Evolutionary conservation across 257 asterid genomes (phyloP).

Genomic region (Petrea volubilis): DNA sequence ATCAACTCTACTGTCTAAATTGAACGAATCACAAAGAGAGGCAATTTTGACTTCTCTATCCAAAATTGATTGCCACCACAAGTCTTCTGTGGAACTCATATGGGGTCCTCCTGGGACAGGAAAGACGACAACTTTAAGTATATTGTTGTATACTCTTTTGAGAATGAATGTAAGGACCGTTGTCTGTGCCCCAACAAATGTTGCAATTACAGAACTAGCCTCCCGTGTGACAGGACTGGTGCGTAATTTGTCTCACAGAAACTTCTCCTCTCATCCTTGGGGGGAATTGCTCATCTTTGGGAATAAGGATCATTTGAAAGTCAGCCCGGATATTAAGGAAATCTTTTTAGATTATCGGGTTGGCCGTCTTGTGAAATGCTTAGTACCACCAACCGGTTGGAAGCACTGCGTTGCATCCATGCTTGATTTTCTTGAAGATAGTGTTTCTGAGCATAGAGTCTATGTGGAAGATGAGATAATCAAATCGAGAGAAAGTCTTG

Average conservation of each 20-base stretch:
- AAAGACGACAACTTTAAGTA: conserved; percentile 47
- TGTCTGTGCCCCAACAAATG: conserved; percentile 65
- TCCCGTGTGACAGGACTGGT: conserved; percentile 39
- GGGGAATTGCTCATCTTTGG: conserved; percentile 55
- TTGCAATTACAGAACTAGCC: conserved; percentile 57
- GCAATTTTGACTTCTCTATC: conserved; percentile 40
- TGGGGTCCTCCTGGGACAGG: conserved; percentile 83
- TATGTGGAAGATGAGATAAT: conserved; percentile 36
- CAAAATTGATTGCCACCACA: conserved; percentile 22
- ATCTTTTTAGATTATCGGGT: conserved; percentile 45
- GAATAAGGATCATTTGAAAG: conserved; percentile 36
- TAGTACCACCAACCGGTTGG: conserved; percentile 42
- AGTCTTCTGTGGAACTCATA: conserved; percentile 37
- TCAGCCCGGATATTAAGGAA: conserved; percentile 36
- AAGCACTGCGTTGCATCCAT: conserved; percentile 29
- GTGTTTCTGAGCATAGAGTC: conserved; percentile 33
- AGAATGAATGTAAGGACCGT: conserved; percentile 47
- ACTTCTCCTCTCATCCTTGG: conserved; percentile 18
- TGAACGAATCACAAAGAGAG: conserved; percentile 46
- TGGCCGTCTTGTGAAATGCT: conserved; percentile 30
- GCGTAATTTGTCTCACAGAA: conserved; percentile 9
- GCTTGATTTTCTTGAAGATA: conserved; percentile 41
- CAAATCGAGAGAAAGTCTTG: conserved; percentile 32
- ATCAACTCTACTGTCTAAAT: conserved; percentile 14
- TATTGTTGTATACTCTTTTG: conserved; percentile 41